A percentile compares a stretch with the other conserved stretches of the same genome.
phyloP scores from a whole-genome alignment of 176 grass and related monocot species.

The Echinochloa phyllopogon region DNA sequence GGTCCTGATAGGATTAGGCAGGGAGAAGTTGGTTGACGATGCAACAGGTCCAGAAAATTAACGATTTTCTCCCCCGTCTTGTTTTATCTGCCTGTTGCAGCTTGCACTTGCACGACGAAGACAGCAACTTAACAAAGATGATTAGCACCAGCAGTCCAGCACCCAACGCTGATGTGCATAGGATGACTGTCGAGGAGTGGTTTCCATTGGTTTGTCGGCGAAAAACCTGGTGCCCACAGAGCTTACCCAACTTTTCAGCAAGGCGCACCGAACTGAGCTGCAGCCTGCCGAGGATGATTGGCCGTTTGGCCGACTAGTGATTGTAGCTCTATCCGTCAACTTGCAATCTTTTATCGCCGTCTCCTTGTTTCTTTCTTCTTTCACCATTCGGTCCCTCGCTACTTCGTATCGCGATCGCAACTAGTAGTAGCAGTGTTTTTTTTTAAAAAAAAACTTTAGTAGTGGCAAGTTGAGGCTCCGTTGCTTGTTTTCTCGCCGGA shows the following conservation, averaged over 20 bases:
- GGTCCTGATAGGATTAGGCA: not conserved
- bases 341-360: not conserved
- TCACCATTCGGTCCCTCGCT: not conserved
- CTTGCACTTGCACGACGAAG: not conserved
- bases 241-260: not conserved
- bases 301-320: not conserved
- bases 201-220: not conserved
- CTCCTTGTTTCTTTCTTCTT: slow-evolving; percentile 11
- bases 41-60: not conserved
- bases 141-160: not conserved
- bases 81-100: not conserved
- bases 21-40: not conserved
- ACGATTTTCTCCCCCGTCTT: not conserved
- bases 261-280: not conserved
- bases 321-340: not conserved
- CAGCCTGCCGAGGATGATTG: not conserved
- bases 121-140: not conserved
- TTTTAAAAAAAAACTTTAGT: no score
- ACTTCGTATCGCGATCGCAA: not conserved
- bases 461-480: not conserved
- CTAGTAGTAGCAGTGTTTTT: no score
- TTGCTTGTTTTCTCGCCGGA: not conserved
- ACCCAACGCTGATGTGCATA: not conserved
- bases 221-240: no score
- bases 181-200: not conserved